Evolutionary conservation across 441 rosid species (phyloP).

Genomic region (Raphanus hybrid): DNA sequence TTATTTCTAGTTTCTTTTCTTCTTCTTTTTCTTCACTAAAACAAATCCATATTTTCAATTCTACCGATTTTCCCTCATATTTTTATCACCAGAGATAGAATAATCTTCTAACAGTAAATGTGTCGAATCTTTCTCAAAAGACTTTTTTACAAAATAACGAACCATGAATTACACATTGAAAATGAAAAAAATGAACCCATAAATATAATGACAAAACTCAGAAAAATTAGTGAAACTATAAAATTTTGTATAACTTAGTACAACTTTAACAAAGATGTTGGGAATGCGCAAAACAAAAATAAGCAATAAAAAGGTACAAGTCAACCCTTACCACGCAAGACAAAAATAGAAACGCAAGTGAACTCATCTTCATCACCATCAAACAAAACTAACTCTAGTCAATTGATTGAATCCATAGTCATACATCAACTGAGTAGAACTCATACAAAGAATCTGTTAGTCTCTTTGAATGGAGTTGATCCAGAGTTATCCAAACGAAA

Average conservation of each 20-base stretch:
- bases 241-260: too few relatives aligned
- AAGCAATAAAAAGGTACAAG: too few relatives aligned
- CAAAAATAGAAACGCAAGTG: background rate
- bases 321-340: too few relatives aligned
- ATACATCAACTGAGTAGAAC: background rate
- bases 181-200: background rate
- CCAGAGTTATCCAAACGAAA: background rate
- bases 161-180: background rate
- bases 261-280: too few relatives aligned
- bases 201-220: too few relatives aligned
- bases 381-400: background rate
- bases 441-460: background rate
- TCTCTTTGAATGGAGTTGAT: background rate
- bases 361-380: background rate
- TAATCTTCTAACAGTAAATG: background rate
- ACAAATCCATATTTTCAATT: background rate
- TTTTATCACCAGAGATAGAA: background rate
- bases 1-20: too few relatives aligned
- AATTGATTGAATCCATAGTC: background rate
- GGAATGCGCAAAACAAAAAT: too few relatives aligned
- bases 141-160: too few relatives aligned
- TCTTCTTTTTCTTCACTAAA: background rate
- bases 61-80: background rate
- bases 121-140: background rate
- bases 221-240: too few relatives aligned